These are phyloP conservation scores for Aspergillus viridinutans DNA, from an alignment of 2,329 filamentous ascomycete genomes.

Conservation along the genomic window DNA sequence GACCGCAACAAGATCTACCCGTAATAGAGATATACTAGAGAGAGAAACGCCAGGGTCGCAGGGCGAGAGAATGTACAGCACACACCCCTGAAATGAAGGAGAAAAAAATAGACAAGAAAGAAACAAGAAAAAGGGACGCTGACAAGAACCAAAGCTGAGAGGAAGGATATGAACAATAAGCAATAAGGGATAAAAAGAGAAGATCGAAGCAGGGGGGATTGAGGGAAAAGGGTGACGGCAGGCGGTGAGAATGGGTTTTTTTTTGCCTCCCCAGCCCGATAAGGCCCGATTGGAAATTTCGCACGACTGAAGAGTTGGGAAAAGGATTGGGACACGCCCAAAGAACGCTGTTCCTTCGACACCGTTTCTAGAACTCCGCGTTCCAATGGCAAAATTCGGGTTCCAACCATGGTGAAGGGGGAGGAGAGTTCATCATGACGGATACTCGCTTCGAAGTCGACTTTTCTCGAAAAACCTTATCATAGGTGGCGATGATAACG, in stretches of 20 bases:
- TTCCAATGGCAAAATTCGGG: background rate
- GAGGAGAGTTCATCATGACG: background rate
- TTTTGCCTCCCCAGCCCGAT: background rate
- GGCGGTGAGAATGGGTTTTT: background rate
- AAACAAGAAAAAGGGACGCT: slow-evolving; percentile 10
- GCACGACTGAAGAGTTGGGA: too few species aligned
- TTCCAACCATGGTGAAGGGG: background rate
- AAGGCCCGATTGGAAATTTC: background rate
- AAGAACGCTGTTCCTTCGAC: background rate
- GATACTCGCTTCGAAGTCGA: background rate
- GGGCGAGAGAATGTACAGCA: slow-evolving; percentile 7
- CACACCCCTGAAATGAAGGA: slow-evolving; percentile 5
- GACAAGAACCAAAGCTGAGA: slow-evolving; percentile 17
- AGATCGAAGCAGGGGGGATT: slow-evolving; percentile 1
- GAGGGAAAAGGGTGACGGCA: slow-evolving; percentile 1
- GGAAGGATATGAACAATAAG: slow-evolving; percentile 2
- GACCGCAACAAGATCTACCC: background rate
- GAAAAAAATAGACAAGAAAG: slow-evolving; percentile 9
- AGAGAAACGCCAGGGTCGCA: slow-evolving; percentile 9
- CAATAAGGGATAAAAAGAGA: slow-evolving; percentile 7
- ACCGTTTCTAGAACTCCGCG: background rate
- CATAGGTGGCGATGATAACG: background rate
- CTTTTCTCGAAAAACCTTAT: background rate
- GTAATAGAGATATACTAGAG: slow-evolving; percentile 7
- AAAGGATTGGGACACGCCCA: background rate